phyloP scores from a whole-genome alignment of 805 yeast species.

The Candida ponderosae region DNA sequence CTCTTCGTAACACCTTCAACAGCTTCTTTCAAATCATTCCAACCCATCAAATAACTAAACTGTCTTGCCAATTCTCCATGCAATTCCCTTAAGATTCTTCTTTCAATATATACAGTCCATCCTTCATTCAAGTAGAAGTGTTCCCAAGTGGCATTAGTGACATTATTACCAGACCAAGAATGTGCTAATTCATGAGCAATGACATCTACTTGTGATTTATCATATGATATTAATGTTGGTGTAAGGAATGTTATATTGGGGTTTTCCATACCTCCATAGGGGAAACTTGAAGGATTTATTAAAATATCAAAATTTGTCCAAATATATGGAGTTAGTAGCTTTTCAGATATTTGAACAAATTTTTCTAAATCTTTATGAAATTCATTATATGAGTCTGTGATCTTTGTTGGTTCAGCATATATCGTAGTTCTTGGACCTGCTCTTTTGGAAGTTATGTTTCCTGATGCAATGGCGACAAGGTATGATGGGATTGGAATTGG shows the following conservation, averaged over 20 bases:
- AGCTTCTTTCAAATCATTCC: constrained; percentile 70
- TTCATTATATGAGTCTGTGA: constrained; percentile 68
- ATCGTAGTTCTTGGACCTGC: constrained; percentile 87
- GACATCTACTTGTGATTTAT: constrained; percentile 79
- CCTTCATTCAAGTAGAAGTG: constrained; percentile 96
- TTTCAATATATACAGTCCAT: constrained; percentile 89
- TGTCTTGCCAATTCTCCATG: constrained; percentile 77
- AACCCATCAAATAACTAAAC: constrained; percentile 79
- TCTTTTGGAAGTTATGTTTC: constrained; percentile 56
- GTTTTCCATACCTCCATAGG: constrained; percentile 94
- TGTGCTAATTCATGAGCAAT: constrained; percentile 92
- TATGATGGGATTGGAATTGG: constrained; percentile 82
- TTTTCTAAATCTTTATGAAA: constrained; percentile 75
- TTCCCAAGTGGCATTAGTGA: constrained; percentile 87
- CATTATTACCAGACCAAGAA: constrained; percentile 88
- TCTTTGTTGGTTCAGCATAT: constrained; percentile 65
- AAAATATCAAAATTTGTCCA: constrained; percentile 81
- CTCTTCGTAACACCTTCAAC: constrained; percentile 58
- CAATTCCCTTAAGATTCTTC: constrained; percentile 70
- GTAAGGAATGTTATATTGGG: constrained; percentile 89
- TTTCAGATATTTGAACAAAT: constrained; percentile 73
- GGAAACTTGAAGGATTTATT: constrained; percentile 68
- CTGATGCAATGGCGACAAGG: constrained; percentile 77
- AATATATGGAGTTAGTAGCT: constrained; percentile 68
- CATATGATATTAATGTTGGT: constrained; percentile 80